phyloP scores from a whole-genome alignment of 2,329 filamentous ascomycete species.

The Microsporum audouinii region DNA sequence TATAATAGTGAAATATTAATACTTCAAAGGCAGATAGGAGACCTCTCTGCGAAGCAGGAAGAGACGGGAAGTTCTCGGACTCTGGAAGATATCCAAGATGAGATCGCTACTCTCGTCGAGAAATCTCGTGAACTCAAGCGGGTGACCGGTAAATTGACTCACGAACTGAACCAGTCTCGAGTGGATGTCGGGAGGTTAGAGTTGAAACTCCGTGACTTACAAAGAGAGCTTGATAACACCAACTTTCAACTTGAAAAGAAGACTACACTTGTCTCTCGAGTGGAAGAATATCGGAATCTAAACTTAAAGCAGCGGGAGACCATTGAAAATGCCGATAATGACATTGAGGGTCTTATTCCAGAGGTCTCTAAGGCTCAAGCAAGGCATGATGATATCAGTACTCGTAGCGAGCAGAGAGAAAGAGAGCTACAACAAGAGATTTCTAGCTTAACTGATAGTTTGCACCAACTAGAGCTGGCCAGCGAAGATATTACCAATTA shows the following conservation, averaged over 20 bases:
- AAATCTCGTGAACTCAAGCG: slow-evolving; percentile 54
- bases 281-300: slow-evolving; percentile 60
- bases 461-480: slow-evolving; percentile 64
- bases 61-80: slow-evolving; percentile 54
- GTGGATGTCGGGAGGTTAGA: slow-evolving; percentile 60
- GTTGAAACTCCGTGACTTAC: slow-evolving; percentile 63
- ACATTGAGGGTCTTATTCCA: slow-evolving; percentile 63
- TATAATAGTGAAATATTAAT: slow-evolving; percentile 60
- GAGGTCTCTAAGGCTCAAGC: slow-evolving; percentile 64
- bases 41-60: slow-evolving; percentile 64
- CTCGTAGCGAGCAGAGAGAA: slow-evolving; percentile 60
- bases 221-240: slow-evolving; percentile 58
- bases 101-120: slow-evolving; percentile 56
- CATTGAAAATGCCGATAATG: slow-evolving; percentile 58
- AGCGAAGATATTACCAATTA: slow-evolving; percentile 73
- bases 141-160: slow-evolving; percentile 52
- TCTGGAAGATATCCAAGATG: slow-evolving; percentile 71
- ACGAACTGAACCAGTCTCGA: slow-evolving; percentile 60
- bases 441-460: slow-evolving; percentile 58
- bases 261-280: slow-evolving; percentile 54
- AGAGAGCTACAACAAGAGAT: slow-evolving; percentile 59
- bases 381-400: slow-evolving; percentile 63
- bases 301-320: slow-evolving; percentile 56
- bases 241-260: slow-evolving; percentile 73
- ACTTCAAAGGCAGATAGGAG: slow-evolving; percentile 60